phyloP scores from a whole-genome alignment of 306 rosid species.

The Delonix regia region DNA sequence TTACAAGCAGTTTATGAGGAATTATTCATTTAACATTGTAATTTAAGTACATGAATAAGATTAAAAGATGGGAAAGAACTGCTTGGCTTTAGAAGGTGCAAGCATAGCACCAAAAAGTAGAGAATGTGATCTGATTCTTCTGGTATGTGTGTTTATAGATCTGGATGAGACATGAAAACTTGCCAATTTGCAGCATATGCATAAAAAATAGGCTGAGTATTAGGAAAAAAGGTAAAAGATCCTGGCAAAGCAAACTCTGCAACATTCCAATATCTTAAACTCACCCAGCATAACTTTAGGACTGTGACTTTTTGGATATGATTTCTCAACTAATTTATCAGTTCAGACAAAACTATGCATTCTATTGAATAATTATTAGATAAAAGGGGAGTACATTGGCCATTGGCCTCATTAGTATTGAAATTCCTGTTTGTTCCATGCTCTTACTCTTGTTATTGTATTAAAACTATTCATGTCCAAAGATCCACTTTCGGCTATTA shows the following conservation, averaged over 20 bases:
- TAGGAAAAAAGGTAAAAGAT: neutral
- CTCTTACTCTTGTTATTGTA: neutral
- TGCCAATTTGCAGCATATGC: neutral
- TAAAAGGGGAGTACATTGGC: neutral
- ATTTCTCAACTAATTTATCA: neutral
- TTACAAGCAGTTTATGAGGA: neutral
- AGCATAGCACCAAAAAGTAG: neutral
- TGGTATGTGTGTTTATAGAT: neutral
- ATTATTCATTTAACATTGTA: neutral
- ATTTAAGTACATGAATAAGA: neutral
- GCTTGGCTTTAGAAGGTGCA: neutral
- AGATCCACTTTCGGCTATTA: neutral
- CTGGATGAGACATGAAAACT: neutral
- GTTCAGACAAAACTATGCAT: neutral
- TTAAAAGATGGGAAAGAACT: neutral
- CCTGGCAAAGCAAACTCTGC: neutral
- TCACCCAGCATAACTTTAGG: neutral
- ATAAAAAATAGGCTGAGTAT: neutral
- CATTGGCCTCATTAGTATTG: neutral
- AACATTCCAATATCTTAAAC: neutral
- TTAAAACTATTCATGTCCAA: neutral
- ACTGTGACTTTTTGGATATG: neutral
- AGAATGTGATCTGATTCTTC: neutral
- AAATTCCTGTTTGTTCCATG: slow-evolving; percentile 5
- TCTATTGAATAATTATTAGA: neutral